Base-by-base conservation (phyloP, 2,329 filamentous ascomycete genomes). In the Fusarium oxysporum region DNA sequence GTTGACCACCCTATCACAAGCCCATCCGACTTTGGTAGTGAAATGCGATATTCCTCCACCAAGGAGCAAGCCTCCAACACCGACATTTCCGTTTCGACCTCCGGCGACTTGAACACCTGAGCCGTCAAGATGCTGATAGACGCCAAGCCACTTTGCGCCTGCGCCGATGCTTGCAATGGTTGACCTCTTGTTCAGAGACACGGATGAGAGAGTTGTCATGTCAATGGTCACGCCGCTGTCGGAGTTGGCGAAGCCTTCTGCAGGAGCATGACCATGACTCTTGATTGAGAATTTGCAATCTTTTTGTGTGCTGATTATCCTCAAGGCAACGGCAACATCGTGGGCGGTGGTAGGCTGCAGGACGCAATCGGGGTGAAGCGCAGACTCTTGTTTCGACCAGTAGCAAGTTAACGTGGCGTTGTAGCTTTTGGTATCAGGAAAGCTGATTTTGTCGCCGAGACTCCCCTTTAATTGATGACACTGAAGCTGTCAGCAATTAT, bases 41-140 rank as follows among this genome's bases (percentile, higher is more conserved):
- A 67, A 66, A 9, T 66, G 64, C 0, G 64, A 58, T 30, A 60
- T 67, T 13, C 64, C 64, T 6, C 64, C 64, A 3, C 62, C 62
- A 0, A 67, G 11, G 0, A 67, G 64, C 4, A 67, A 35, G 0
- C 64, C 64, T n/a, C 51, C 62, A 3, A 67, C 64, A 3, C 62
- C 64, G 2, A 65, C 44, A 16, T 67, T 60, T 2, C 64, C 64
- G 6, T 66, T 57, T 19, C 62, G 44, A 8, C 62, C 64, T 3
- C 64, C 64, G 0, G 64, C n/a, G 2, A 67, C 62, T 30, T 65
- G 38, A 1, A 57, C 44, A 0, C 37, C 43, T 16, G 40, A 41
- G 1, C 12, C 5, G 1, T 25, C 2, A 13, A 66, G 21, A 6
- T 51, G 16, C 17, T 41, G 14, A 25, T 59, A 66, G 4, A 66